Base-by-base conservation (phyloP, 2,329 filamentous ascomycete genomes). In the Monilinia polystroma region DNA sequence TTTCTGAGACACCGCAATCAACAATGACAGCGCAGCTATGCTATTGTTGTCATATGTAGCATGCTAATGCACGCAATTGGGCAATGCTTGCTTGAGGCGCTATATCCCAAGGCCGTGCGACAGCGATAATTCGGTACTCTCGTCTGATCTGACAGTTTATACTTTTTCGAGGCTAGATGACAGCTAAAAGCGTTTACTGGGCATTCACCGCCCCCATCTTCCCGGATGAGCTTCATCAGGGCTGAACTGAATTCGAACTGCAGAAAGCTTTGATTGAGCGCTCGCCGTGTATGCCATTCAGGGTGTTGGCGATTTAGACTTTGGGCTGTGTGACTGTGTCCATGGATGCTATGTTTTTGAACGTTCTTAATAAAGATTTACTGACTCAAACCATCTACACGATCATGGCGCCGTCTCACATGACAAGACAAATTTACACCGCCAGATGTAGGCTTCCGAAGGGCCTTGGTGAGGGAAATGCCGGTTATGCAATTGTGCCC, bases 361-460 rank as follows among this genome's bases (percentile, higher is more conserved):
- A 59, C 26, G 18, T 45, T 59, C 29, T 66, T 32, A 65, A 59
- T 52, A 65, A 52, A 32, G 35, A 7, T 53, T 45, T 35, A 62
- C 49, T 63, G 49, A 66, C 64, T 66, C 64, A 63, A 66, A 47
- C 38, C 43, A 43, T 55, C 56, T 54, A 63, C 49, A 63, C 57
- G 58, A 55, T 62, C 47, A 53, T 62, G 49, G 54, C 52, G 68
- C 65, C 66, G 68, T 69, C 71, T 70, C 70, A 73, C 70, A 71
- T 71, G 71, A 72, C 67, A 52, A 64, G 45, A 67, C 53, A 63
- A 59, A 65, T 69, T 71, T 72, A 71, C 74, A 75, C 74, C 74
- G 74, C 74, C 69, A 75, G 69, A 73, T 75, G 72, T 73, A 67
- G 69, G 69, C 64, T 69, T 71, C 74, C 74, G 74, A 43, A 62